phyloP scores from a whole-genome alignment of 495 filamentous ascomycete species.

The Symbiotaphrina buchneri region DNA sequence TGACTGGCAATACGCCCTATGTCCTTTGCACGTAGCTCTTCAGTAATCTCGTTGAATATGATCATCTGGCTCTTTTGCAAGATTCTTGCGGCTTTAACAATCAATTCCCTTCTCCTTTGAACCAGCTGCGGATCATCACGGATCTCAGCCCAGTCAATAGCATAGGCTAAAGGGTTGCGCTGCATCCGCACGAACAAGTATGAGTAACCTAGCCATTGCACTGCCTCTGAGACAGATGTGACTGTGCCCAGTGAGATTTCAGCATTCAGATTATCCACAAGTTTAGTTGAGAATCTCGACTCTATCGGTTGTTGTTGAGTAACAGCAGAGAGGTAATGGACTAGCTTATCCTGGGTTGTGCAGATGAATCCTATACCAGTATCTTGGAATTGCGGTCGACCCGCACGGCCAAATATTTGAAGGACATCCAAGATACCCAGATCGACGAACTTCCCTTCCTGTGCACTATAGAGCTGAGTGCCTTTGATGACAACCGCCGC shows the following conservation, averaged over 20 bases:
- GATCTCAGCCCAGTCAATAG: slow-evolving; percentile 88
- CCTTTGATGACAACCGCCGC: slow-evolving; percentile 97
- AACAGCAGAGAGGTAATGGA: slow-evolving; percentile 83
- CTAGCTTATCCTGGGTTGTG: slow-evolving; percentile 75
- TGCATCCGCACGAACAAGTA: slow-evolving; percentile 95
- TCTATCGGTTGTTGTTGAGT: slow-evolving; percentile 95
- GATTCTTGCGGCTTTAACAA: slow-evolving; percentile 66
- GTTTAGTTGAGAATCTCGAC: slow-evolving; percentile 67
- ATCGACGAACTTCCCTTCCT: slow-evolving; percentile 91
- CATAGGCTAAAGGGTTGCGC: slow-evolving; percentile 74
- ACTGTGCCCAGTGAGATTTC: slow-evolving; percentile 90
- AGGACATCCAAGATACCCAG: slow-evolving; percentile 92
- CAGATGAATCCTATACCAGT: slow-evolving; percentile 92
- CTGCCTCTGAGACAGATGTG: slow-evolving; percentile 79
- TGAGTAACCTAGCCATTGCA: slow-evolving; percentile 93
- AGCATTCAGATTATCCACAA: slow-evolving; percentile 93
- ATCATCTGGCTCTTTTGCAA: slow-evolving; percentile 94
- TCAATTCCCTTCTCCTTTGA: slow-evolving; percentile 54
- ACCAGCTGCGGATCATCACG: slow-evolving; percentile 69
- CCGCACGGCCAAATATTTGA: slow-evolving; percentile 96
- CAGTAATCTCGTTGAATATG: slow-evolving; percentile 84
- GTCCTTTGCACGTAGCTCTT: slow-evolving; percentile 80
- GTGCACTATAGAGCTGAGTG: slow-evolving; percentile 86
- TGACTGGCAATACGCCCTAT: slow-evolving; percentile 93
- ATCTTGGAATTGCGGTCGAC: slow-evolving; percentile 91